Base-by-base conservation (phyloP, 768 basidiomycete genomes). In the Obba rivulosa region DNA sequence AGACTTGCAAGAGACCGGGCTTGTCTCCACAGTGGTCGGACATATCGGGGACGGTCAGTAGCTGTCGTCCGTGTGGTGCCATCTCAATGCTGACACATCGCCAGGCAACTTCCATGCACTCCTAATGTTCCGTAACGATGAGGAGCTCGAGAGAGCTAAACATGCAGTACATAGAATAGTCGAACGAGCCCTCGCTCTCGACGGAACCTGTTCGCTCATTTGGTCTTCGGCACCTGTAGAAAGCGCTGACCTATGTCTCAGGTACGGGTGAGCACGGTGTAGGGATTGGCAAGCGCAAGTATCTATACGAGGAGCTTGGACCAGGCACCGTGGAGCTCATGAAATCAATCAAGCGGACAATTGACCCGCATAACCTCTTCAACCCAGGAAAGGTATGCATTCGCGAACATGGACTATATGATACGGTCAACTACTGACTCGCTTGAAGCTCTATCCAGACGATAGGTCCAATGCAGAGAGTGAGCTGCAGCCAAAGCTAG, bases 201-300 rank as follows among this genome's bases (percentile, higher is more conserved):
- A 87, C 53, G 86, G 86, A 17, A 87, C 86, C 36, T 88, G 86
- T 84, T 52, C 54, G 75, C 63, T 7, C 34, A 22, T 37, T 23
- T 3, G 21, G 1, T 42, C 43, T 11, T 4, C 23, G 16, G 46
- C 20, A 45, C 41, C 24, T 20, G 13, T 17, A 20, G 9, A 20
- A 8, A 34, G 8, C 22, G 23, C 39, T 48, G 17, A 20, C 21
- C 18, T 43, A 20, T 5, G 39, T 22, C 9, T 3, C 39, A 84
- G 83, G 81, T 55, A 85, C 83, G 0, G 87, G 87, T 3, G 91
- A 93, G 57, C 91, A 93, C 58, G 92, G 91, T 2, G 87, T 93
- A 7, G 92, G 91, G 0, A 70, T 92, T 9, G 91, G 91, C 4
- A 93, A 93, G 70, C 79, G 78, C 50, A 74, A 84, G 51, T 94